These are phyloP conservation scores for Moniliophthora roreri DNA, from an alignment of 1,284 basidiomycete species.

Conservation along the genomic window DNA sequence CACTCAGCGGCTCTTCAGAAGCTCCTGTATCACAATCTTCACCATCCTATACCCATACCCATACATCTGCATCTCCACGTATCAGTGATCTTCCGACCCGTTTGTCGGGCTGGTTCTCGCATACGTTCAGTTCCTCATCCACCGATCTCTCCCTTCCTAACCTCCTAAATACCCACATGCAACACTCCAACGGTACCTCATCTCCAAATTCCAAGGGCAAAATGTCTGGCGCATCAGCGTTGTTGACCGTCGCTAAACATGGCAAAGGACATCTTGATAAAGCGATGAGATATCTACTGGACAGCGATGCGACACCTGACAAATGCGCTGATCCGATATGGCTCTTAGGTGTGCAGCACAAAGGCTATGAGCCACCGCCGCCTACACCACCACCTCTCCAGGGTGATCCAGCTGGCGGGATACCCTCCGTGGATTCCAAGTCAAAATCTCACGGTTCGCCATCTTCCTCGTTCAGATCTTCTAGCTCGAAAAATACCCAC, in stretches of 20 bases:
- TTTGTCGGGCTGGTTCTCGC: slow-evolving; percentile 76
- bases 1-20: slow-evolving; percentile 14
- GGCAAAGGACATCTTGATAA: slow-evolving; percentile 76
- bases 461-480: slow-evolving; percentile 16
- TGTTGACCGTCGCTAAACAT: slow-evolving; percentile 66
- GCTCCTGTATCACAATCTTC: slow-evolving; percentile 9
- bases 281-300: slow-evolving; percentile 80
- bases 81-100: slow-evolving; percentile 58
- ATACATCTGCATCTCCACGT: slow-evolving; percentile 25
- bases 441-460: slow-evolving; percentile 20
- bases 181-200: slow-evolving; percentile 26
- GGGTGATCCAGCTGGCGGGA: slow-evolving; percentile 24
- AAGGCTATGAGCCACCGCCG: slow-evolving; percentile 63
- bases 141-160: slow-evolving; percentile 68
- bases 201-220: slow-evolving; percentile 32
- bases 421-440: slow-evolving; percentile 35
- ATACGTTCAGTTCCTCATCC: slow-evolving; percentile 67
- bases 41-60: slow-evolving; percentile 11
- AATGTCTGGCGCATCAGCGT: slow-evolving; percentile 38
- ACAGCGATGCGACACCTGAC: slow-evolving; percentile 82
- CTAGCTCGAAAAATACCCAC: slow-evolving; percentile 7
- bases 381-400: slow-evolving; percentile 26
- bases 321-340: slow-evolving; percentile 80
- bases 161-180: slow-evolving; percentile 48
- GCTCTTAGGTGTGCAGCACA: slow-evolving; percentile 80